Evolutionary conservation across 163 green algal genomes (phyloP).

Genomic region (Trebouxia gelatinosa): DNA sequence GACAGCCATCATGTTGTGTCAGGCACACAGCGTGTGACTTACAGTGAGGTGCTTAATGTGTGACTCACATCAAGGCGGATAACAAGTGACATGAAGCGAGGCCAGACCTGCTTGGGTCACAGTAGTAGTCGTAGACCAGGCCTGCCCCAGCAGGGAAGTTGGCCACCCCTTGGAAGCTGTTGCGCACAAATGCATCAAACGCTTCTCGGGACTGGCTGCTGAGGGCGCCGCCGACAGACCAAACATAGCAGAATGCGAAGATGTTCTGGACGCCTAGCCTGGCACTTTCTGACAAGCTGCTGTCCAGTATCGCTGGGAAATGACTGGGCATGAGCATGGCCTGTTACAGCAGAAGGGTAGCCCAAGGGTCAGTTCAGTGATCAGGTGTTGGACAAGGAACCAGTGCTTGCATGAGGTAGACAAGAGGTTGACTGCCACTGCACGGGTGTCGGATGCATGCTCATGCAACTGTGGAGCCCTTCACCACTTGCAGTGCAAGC

Average conservation of each 20-base stretch:
- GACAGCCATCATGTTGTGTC: too few species aligned
- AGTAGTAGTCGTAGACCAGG: slow-evolving; percentile 67
- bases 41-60: too few species aligned
- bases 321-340: slow-evolving; percentile 12
- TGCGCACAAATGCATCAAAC: slow-evolving; percentile 74
- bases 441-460: too few species aligned
- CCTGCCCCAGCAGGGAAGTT: slow-evolving; percentile 51
- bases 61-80: too few species aligned
- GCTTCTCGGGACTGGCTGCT: slow-evolving; percentile 28
- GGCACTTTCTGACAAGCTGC: slow-evolving; percentile 36
- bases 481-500: background rate
- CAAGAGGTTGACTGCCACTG: too few species aligned
- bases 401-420: background rate
- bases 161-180: slow-evolving; percentile 50
- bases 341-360: slow-evolving; percentile 1
- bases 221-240: slow-evolving; percentile 74
- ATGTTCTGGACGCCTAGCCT: slow-evolving; percentile 38
- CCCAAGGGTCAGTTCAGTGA: background rate
- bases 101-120: slow-evolving; percentile 44
- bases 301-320: background rate
- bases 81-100: too few species aligned
- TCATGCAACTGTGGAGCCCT: background rate
- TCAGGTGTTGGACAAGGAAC: background rate
- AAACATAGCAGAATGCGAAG: slow-evolving; percentile 79
- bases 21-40: too few species aligned